Conservation (phyloP, 2,329 filamentous ascomycete species). For the Colletotrichum sp. region DNA sequence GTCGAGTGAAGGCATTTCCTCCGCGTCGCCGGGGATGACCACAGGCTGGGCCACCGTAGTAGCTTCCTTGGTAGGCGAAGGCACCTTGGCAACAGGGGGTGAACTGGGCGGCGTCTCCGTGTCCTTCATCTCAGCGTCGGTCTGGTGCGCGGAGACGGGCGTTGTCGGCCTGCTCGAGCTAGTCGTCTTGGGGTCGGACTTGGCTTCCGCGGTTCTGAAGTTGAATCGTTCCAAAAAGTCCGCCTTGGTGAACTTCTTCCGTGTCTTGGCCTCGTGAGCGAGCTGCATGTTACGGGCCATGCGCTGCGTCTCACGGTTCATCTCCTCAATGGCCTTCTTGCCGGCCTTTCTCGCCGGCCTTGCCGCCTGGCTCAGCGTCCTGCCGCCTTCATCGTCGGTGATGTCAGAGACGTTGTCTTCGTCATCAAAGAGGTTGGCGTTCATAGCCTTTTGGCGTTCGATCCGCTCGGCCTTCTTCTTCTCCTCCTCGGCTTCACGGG, state of each 20-base stretch:
- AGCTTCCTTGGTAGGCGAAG: slow-evolving; percentile 5
- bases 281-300: slow-evolving; percentile 90
- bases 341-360: slow-evolving; percentile 84
- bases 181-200: slow-evolving; percentile 37
- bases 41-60: slow-evolving; percentile 9
- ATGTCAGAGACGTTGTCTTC: slow-evolving; percentile 61
- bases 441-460: slow-evolving; percentile 40
- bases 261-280: slow-evolving; percentile 85
- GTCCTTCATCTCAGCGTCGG: slow-evolving; percentile 56
- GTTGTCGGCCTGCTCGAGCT: slow-evolving; percentile 63
- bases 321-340: slow-evolving; percentile 93
- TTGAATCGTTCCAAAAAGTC: slow-evolving; percentile 87
- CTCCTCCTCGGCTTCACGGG: slow-evolving; percentile 65
- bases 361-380: slow-evolving; percentile 69
- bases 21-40: slow-evolving; percentile 25
- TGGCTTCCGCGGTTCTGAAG: slow-evolving; percentile 53
- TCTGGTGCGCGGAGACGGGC: slow-evolving; percentile 47
- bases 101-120: slow-evolving; percentile 77
- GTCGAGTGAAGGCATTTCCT: slow-evolving; percentile 43
- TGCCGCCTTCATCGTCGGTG: slow-evolving; percentile 67
- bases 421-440: slow-evolving; percentile 40
- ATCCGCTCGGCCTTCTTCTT: slow-evolving; percentile 50
- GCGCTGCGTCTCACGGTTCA: slow-evolving; percentile 92
- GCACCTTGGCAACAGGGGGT: slow-evolving; percentile 47
- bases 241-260: slow-evolving; percentile 86